Evolutionary conservation across 371 early-diverging fungal genomes (phyloP).

Genomic region (Gilbertella persicaria): DNA sequence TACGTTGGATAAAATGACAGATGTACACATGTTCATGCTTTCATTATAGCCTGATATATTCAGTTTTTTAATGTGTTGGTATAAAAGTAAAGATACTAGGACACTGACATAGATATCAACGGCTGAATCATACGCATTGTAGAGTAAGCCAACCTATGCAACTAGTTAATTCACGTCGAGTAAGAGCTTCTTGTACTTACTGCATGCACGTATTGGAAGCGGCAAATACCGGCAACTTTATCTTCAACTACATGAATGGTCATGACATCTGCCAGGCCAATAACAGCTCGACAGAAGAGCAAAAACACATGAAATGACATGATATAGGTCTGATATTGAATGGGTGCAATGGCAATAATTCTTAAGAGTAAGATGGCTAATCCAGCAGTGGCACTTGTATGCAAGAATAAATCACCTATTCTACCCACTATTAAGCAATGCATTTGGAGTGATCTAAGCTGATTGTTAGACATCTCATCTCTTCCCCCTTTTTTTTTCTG

Average conservation of each 20-base stretch:
- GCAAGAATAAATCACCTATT: constrained; percentile 6
- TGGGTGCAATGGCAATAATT: not conserved
- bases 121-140: not conserved
- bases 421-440: constrained; percentile 2
- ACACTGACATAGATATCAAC: constrained; percentile 11
- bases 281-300: not conserved
- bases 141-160: constrained; percentile 1
- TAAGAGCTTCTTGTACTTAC: not conserved
- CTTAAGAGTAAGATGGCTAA: constrained; percentile 2
- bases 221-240: not conserved
- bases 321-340: not conserved
- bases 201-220: constrained; percentile 3
- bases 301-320: not conserved
- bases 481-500: too few species aligned
- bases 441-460: not conserved
- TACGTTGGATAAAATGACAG: constrained; percentile 7
- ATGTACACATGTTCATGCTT: constrained; percentile 3
- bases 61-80: not conserved
- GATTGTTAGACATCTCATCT: too few species aligned
- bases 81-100: not conserved
- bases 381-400: constrained; percentile 4
- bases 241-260: not conserved
- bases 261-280: not conserved
- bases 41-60: not conserved
- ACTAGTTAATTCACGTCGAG: not conserved